Conservation (phyloP, 345 rosid species). For the Anastatica hierochuntica region DNA sequence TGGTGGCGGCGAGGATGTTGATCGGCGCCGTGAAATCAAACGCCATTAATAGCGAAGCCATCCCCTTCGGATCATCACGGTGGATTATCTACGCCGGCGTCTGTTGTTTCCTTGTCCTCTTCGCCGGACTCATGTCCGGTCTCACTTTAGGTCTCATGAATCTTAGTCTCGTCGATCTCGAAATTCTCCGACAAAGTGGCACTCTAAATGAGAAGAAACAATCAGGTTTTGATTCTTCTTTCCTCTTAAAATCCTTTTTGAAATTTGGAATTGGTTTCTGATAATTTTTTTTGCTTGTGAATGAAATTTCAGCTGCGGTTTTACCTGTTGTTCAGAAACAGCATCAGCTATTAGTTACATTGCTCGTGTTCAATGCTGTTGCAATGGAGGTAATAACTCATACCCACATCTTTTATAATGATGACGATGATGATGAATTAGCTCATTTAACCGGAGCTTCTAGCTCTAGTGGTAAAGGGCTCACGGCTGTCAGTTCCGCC, state of each 20-base stretch:
- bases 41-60: slow-evolving; percentile 21
- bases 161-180: slow-evolving; percentile 83
- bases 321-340: slow-evolving; percentile 87
- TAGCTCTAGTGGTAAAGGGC: no score
- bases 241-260: no score
- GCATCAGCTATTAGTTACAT: slow-evolving; percentile 89
- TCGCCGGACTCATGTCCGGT: slow-evolving; percentile 96
- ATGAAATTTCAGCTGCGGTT: slow-evolving; percentile 44
- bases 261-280: no score
- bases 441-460: no score
- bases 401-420: no score
- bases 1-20: slow-evolving; percentile 46
- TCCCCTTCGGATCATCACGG: slow-evolving; percentile 48
- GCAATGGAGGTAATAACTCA: slow-evolving; percentile 76
- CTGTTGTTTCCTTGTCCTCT: slow-evolving; percentile 67
- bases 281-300: background rate
- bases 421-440: no score
- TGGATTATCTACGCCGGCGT: slow-evolving; percentile 65
- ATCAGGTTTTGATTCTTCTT: slow-evolving; percentile 47
- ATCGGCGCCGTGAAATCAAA: slow-evolving; percentile 15
- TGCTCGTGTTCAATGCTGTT: slow-evolving; percentile 79
- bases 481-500: no score
- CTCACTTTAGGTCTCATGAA: slow-evolving; percentile 94
- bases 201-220: slow-evolving; percentile 71
- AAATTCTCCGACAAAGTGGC: slow-evolving; percentile 88